phyloP scores from a whole-genome alignment of 106 monocot species.

The Xerophyta viscosa region DNA sequence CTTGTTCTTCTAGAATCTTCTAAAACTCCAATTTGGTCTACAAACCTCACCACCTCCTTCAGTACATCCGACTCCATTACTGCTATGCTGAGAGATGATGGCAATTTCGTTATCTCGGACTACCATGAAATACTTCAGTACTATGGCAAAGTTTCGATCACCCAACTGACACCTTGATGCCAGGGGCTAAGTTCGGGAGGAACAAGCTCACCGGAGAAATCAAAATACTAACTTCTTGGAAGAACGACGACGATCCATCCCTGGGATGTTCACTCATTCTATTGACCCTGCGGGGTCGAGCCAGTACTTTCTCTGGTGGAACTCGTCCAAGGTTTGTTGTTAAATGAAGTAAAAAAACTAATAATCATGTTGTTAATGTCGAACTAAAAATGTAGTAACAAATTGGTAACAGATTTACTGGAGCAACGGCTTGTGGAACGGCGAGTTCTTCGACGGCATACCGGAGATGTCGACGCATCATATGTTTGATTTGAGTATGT shows the following conservation, averaged over 20 bases:
- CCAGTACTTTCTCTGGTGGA: conserved; percentile 25
- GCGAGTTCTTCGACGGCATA: neutral
- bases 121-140: neutral
- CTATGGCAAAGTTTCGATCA: conserved; percentile 58
- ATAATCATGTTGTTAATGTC: no score
- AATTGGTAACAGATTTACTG: no score
- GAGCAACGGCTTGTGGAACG: conserved; percentile 47
- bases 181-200: conserved; percentile 34
- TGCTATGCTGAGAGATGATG: conserved; percentile 9
- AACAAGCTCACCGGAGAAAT: conserved; percentile 4
- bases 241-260: conserved; percentile 25
- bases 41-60: no score
- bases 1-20: no score
- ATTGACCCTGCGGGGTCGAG: conserved; percentile 18
- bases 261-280: conserved; percentile 28
- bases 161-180: conserved; percentile 30
- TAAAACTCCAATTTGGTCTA: no score
- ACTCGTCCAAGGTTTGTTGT: neutral
- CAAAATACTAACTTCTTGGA: conserved; percentile 41
- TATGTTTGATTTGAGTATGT: conserved; percentile 7
- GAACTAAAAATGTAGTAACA: no score
- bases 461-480: neutral
- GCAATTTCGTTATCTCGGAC: conserved; percentile 21
- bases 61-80: no score
- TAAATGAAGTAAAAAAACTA: no score